Evolutionary conservation across 805 yeast species (phyloP), one percentile per base, ranked within the genome.

Genomic region (Metschnikowia cerradonensis): DNA sequence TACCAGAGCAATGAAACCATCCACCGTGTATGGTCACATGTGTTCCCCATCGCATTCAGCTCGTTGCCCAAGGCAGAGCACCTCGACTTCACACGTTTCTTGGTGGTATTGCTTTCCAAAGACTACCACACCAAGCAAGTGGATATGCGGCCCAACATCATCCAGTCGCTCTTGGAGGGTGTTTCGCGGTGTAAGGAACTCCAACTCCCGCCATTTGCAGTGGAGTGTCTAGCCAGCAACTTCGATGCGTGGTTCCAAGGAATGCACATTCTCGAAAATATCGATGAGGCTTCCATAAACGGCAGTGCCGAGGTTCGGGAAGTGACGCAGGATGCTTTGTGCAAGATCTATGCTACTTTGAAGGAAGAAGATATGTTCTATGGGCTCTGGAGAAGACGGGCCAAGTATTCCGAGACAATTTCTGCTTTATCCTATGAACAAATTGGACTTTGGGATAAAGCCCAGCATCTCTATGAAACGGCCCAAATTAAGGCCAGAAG

Each of bases 341-440:
- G 90, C 34, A 97, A 95, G 68, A 72, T 92, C 66, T 94, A 92
- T 61, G 84, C 96, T 4, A 82, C 86, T 7, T 70, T 94, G 48
- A 95, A 90, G 60, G 99, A 94, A 61, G 96, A 89, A 49, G 99
- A 94, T 61, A 88, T 92, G 91, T 94, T 91, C 65, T 94, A 94
- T 65, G 99, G 99, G 3, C 76, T 90, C 57, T 94, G 99, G 99
- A 82, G 98, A 71, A 79, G 98, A 66, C 79, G 97, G 52, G 96
- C 98, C 6, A 92, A 92, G 67, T 94, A 92, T 64, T 79, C 86
- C 7, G 97, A 94, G 64, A 94, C 99, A 0, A 90, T 88, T 54
- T 82, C 94, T 39, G 99, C 98, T 0, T 72, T 95, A 30, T 88
- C 97, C 0, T 92, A 84, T 63, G 99, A 94, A 66, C 99, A 94